phyloP scores from a whole-genome alignment of 2,329 filamentous ascomycete genomes.

The Aspergillus viridinutans region DNA sequence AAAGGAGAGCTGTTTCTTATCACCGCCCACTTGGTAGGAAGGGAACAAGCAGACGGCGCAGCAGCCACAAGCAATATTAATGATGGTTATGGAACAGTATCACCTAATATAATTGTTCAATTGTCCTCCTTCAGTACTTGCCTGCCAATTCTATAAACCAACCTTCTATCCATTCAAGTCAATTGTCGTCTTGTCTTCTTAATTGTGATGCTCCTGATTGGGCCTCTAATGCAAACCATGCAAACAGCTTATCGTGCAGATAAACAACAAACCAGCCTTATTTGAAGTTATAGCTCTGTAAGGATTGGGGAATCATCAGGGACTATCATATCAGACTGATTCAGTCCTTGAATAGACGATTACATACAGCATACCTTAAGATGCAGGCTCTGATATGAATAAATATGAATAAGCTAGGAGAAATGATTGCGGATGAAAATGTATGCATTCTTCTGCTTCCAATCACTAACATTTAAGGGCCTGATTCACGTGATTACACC shows the following conservation, averaged over 20 bases:
- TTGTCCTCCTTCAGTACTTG: background rate
- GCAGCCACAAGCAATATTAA: background rate
- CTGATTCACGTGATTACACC: background rate
- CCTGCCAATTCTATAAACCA: background rate
- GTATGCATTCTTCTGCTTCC: background rate
- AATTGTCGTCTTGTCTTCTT: background rate
- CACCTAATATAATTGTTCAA: background rate
- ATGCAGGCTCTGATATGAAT: background rate
- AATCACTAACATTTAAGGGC: too few relatives aligned
- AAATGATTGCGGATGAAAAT: background rate
- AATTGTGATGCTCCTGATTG: background rate
- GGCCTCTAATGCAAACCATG: background rate
- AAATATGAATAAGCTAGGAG: too few relatives aligned
- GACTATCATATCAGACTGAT: too few relatives aligned
- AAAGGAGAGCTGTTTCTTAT: slow-evolving; percentile 1
- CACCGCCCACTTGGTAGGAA: background rate
- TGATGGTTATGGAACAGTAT: background rate
- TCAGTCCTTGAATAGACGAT: background rate
- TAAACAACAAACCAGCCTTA: background rate
- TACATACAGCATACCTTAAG: background rate
- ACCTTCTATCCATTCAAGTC: background rate
- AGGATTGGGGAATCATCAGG: too few relatives aligned
- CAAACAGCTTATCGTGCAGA: background rate
- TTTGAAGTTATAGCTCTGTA: background rate
- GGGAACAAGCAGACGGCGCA: background rate